phyloP scores from a whole-genome alignment of 768 basidiomycete species.

The Mycena vitilis region DNA sequence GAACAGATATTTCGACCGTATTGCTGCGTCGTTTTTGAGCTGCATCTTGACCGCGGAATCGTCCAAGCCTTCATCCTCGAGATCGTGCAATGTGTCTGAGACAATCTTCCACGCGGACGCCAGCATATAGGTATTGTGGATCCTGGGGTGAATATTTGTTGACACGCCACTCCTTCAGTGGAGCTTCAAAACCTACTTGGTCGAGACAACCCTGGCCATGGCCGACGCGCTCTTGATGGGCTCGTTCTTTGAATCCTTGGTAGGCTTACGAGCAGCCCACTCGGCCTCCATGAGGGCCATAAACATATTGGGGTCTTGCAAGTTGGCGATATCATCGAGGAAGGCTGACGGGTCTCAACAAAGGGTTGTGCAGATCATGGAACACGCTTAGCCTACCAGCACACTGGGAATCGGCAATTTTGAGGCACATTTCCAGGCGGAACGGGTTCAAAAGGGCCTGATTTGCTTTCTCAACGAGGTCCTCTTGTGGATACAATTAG shows the following conservation, averaged over 20 bases:
- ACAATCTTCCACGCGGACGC: constrained; percentile 88
- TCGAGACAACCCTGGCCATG: constrained; percentile 69
- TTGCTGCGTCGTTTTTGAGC: constrained; percentile 60
- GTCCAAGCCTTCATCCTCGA: constrained; percentile 65
- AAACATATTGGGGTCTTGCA: constrained; percentile 77
- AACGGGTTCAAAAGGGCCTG: constrained; percentile 75
- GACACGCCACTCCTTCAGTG: background rate
- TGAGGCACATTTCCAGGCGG: constrained; percentile 69
- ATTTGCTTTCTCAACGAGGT: constrained; percentile 67
- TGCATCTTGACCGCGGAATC: constrained; percentile 64
- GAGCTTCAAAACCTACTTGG: constrained; percentile 55
- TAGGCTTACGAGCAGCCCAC: constrained; percentile 61
- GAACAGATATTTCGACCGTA: constrained; percentile 71
- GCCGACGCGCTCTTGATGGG: constrained; percentile 56
- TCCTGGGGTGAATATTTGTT: constrained; percentile 52
- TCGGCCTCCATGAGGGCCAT: constrained; percentile 66
- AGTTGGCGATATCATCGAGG: constrained; percentile 74
- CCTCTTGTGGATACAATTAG: constrained; percentile 60
- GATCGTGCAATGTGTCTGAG: constrained; percentile 63
- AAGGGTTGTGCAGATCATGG: background rate
- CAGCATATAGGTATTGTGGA: constrained; percentile 86
- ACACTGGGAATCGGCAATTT: constrained; percentile 79
- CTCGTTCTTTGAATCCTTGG: constrained; percentile 43
- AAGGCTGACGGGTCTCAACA: constrained; percentile 55
- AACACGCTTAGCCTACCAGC: constrained; percentile 61